phyloP scores from a whole-genome alignment of 2,329 filamentous ascomycete species.

The Monosporascus sp. region DNA sequence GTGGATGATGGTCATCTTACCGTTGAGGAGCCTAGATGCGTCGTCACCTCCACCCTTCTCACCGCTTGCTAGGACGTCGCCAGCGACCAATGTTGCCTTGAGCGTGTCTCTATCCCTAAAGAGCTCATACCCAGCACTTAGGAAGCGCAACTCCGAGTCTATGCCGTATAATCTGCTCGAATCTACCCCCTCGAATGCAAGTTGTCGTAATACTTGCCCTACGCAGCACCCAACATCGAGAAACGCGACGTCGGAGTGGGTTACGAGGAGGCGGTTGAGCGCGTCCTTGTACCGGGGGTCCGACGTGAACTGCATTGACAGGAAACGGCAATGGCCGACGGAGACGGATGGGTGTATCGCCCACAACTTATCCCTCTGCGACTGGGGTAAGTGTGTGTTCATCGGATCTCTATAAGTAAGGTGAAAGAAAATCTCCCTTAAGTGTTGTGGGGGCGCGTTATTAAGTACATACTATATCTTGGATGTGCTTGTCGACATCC shows the following conservation, averaged over 20 bases:
- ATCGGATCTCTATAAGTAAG: not conserved
- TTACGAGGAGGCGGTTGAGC: constrained; percentile 34
- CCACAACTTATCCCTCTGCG: constrained; percentile 42
- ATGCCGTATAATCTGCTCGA: constrained; percentile 42
- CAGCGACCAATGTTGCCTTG: constrained; percentile 42
- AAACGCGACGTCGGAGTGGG: constrained; percentile 33
- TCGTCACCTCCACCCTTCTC: constrained; percentile 6
- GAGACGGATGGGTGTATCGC: constrained; percentile 37
- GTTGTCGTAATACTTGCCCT: constrained; percentile 44
- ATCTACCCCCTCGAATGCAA: constrained; percentile 44
- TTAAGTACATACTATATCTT: constrained; percentile 18
- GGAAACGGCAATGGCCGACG: constrained; percentile 45
- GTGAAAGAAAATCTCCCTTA: not conserved
- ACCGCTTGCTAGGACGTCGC: constrained; percentile 36
- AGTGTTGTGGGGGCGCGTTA: not conserved
- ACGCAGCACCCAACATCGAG: constrained; percentile 48
- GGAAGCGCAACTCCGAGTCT: constrained; percentile 44
- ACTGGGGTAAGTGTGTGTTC: not conserved
- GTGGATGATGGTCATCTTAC: constrained; percentile 42
- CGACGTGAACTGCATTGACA: constrained; percentile 34
- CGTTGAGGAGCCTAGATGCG: constrained; percentile 30
- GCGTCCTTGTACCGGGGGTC: constrained; percentile 39
- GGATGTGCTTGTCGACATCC: constrained; percentile 23
- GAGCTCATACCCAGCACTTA: constrained; percentile 56
- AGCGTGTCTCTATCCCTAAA: constrained; percentile 52